Base-by-base conservation (phyloP, 2,329 filamentous ascomycete genomes). In the Bipolaris oryzae region DNA sequence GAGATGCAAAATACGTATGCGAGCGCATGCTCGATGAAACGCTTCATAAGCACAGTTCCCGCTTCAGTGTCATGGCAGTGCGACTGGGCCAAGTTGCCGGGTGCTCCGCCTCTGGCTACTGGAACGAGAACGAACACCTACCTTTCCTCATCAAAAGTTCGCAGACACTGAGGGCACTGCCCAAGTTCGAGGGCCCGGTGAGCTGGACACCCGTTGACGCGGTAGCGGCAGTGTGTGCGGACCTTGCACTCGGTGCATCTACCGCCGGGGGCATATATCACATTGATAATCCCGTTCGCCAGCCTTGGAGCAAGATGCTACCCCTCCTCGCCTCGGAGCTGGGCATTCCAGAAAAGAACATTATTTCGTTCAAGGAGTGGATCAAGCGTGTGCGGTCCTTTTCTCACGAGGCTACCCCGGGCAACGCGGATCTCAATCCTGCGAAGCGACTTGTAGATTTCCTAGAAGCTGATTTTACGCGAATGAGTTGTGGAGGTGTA, bases 21-120 rank as follows among this genome's bases (percentile, higher is more conserved):
- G 82, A 85, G 61, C 67, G 71, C 3, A 81, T 84, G 69, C 75
- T 85, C 0, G 76, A 81, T 46, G 69, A 76, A 47, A 84, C 83
- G 0, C 66, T 84, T 3, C 77, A 79, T 51, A 63, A 70, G n/a
- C 67, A 80, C 57, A 77, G 78, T 0, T 53, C 74, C 0, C 69
- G 61, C 1, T 83, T 85, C 71, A 76, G 75, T 15, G 58, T 79
- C 0, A 79, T 77, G 71, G 69, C 67, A 0, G 78, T 82, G 0
- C 77, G 84, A 0, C 72, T 79, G 0, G 84, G 81, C 0, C 84
- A 87, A 65, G 81, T 87, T 38, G 75, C 83, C 1, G 84, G 84
- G 0, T 81, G 79, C 0, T 77, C 63, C 3, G 74, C 53, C 0
- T 84, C 72, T 51, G 84, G 83, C 0, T 81, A 80, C 62, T 87